A percentile compares a stretch with the other conserved stretches of the same genome.
Evolutionary conservation across 495 filamentous ascomycete genomes (phyloP).

Genomic region (Bacidia gigantensis): DNA sequence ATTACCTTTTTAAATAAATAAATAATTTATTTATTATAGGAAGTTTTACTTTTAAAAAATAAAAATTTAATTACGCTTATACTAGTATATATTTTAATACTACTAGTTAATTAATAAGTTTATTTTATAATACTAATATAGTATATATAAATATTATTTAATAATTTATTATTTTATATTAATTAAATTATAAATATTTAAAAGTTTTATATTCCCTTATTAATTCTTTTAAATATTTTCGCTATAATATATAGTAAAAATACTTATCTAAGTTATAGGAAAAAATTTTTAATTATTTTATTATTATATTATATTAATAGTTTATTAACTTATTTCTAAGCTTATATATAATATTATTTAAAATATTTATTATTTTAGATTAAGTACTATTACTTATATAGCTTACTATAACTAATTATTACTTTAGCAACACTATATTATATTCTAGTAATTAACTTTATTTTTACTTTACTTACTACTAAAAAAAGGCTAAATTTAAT

Average conservation of each 20-base stretch:
- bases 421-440: constrained; percentile 1
- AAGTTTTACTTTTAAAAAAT: too few relatives aligned
- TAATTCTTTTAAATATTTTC: not conserved
- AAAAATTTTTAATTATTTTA: not conserved
- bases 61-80: too few relatives aligned
- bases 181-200: not conserved
- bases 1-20: too few relatives aligned
- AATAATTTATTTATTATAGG: too few relatives aligned
- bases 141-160: not conserved
- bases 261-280: too few relatives aligned
- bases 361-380: not conserved
- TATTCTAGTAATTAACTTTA: not conserved
- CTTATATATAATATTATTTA: too few relatives aligned
- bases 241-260: too few relatives aligned
- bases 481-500: too few relatives aligned
- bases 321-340: not conserved
- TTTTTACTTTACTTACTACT: too few relatives aligned
- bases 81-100: too few relatives aligned
- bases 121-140: not conserved
- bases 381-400: not conserved
- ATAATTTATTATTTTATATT: constrained; percentile 1
- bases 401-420: not conserved
- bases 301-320: not conserved
- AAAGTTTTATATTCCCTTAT: not conserved
- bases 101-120: too few relatives aligned